phyloP scores from a whole-genome alignment of 352 stramenopile genomes.

The Globisporangium irregulare region DNA sequence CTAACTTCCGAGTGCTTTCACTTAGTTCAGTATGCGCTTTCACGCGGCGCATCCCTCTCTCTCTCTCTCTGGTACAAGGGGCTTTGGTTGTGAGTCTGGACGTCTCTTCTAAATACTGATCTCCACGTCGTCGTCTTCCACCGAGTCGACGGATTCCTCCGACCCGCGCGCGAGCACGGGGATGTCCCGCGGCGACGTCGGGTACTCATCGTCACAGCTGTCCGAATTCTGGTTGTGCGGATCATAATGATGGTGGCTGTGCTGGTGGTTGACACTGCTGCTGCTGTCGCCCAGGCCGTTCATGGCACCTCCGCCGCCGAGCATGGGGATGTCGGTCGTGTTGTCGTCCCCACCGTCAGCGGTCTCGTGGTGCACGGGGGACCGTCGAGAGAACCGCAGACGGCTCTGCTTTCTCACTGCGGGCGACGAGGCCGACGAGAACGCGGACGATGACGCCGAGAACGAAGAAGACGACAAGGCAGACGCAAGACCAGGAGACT shows the following conservation, averaged over 20 bases:
- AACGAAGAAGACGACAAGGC: background rate
- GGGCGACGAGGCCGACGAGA: background rate
- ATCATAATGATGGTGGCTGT: background rate
- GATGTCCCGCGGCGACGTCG: conserved; percentile 16
- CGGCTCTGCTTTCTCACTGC: background rate
- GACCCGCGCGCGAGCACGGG: conserved; percentile 20
- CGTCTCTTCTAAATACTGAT: conserved; percentile 17
- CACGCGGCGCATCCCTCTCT: background rate
- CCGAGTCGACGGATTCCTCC: conserved; percentile 19
- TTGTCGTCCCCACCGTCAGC: background rate
- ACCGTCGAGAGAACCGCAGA: conserved; percentile 11
- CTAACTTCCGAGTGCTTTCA: background rate
- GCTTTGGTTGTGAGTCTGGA: background rate
- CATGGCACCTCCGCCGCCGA: conserved; percentile 1
- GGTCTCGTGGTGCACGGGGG: background rate
- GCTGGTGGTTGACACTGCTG: background rate
- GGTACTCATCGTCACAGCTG: background rate
- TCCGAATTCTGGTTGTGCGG: background rate
- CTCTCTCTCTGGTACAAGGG: background rate
- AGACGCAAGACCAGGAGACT: background rate
- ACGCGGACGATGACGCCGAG: background rate
- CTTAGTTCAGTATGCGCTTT: background rate
- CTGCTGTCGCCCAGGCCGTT: background rate
- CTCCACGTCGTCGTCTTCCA: conserved; percentile 22
- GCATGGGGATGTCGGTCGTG: conserved; percentile 15